Percentiles rank a stretch among this genome's conserved stretches.
Conservation (phyloP, 192 early-diverging fungal species). For the Linnemannia elongata region DNA sequence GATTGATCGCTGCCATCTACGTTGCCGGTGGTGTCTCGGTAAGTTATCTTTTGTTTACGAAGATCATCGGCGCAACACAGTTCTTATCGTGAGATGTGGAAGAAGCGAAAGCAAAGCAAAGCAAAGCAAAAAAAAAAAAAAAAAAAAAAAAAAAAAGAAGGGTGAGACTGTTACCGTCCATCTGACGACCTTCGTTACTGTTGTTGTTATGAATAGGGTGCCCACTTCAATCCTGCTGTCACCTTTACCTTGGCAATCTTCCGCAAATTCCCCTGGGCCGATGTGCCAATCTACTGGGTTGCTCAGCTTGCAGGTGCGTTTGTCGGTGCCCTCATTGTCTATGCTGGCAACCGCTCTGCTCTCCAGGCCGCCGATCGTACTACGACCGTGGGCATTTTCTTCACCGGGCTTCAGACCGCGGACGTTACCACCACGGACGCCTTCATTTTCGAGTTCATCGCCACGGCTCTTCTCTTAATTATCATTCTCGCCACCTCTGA, state of each 20-base stretch:
- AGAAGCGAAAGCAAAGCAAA: background rate
- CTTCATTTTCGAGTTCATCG: conserved; percentile 72
- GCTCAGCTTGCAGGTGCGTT: conserved; percentile 80
- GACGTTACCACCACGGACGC: conserved; percentile 65
- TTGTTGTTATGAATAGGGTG: conserved; percentile 62
- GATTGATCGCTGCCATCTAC: conserved; percentile 71
- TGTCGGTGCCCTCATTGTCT: conserved; percentile 73
- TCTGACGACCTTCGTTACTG: background rate
- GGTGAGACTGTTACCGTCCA: conserved; percentile 8
- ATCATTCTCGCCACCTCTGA: conserved; percentile 73
- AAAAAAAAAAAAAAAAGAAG: background rate
- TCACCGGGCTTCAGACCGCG: conserved; percentile 22
- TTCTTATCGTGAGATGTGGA: conserved; percentile 15
- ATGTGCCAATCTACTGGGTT: conserved; percentile 73
- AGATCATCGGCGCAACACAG: conserved; percentile 18
- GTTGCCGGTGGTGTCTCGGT: conserved; percentile 69
- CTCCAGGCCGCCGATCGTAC: conserved; percentile 68
- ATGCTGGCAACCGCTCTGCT: conserved; percentile 66
- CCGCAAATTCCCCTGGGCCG: conserved; percentile 74
- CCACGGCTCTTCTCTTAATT: conserved; percentile 74
- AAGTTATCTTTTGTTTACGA: conserved; percentile 23
- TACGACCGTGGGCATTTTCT: conserved; percentile 45
- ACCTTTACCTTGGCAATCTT: conserved; percentile 73
- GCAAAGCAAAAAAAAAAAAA: background rate
- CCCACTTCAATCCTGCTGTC: conserved; percentile 83